phyloP scores from a whole-genome alignment of 2,329 filamentous ascomycete genomes.

The Teratosphaeria destructans region DNA sequence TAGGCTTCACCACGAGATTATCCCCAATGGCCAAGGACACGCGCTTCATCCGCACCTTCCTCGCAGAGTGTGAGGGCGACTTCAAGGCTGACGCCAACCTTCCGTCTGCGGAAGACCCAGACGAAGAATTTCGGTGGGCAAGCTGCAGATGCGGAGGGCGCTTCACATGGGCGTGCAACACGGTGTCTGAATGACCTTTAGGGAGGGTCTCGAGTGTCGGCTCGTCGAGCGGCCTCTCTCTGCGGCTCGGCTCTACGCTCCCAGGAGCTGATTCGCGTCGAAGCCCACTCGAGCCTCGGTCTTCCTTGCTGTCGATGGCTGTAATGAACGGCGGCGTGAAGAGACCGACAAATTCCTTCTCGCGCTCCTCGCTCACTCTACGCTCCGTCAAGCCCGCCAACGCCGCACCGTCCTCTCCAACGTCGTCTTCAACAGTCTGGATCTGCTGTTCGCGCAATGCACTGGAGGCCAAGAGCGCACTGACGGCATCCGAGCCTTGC shows the following conservation, averaged over 20 bases:
- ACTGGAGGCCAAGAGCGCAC: constrained; percentile 14
- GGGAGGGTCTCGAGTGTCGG: background rate
- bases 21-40: constrained; percentile 27
- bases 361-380: constrained; percentile 16
- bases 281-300: constrained; percentile 5
- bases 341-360: constrained; percentile 26
- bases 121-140: constrained; percentile 24
- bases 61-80: constrained; percentile 16
- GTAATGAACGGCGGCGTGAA: constrained; percentile 28
- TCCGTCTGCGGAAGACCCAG: constrained; percentile 24
- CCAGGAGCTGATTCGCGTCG: constrained; percentile 19
- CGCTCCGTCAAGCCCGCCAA: constrained; percentile 17
- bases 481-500: constrained; percentile 10
- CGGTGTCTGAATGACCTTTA: constrained; percentile 20
- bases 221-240: background rate
- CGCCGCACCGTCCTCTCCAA: constrained; percentile 7
- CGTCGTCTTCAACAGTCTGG: constrained; percentile 7
- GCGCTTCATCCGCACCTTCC: constrained; percentile 20
- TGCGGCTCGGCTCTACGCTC: background rate
- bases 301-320: constrained; percentile 18
- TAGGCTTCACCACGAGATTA: constrained; percentile 23
- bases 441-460: constrained; percentile 6
- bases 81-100: constrained; percentile 26
- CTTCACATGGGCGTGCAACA: constrained; percentile 17
- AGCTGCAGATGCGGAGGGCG: constrained; percentile 22